These are phyloP conservation scores for Cordyceps militaris DNA, from an alignment of 2,329 filamentous ascomycete genomes.

Conservation along the genomic window DNA sequence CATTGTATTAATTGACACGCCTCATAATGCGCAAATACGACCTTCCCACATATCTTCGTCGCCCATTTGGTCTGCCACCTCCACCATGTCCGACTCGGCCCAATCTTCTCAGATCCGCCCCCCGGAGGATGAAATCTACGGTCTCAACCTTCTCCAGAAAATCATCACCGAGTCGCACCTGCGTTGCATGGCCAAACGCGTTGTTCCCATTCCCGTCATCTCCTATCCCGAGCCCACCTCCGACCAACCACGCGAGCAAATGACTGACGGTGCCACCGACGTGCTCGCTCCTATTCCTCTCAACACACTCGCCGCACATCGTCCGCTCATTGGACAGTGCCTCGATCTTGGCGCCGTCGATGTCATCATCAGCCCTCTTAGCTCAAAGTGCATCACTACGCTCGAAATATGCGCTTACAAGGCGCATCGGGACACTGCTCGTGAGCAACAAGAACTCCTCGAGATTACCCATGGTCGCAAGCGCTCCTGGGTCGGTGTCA, in stretches of 20 bases:
- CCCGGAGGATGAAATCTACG: constrained; percentile 45
- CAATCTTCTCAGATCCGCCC: constrained; percentile 34
- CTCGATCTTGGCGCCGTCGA: constrained; percentile 82
- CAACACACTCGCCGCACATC: constrained; percentile 24
- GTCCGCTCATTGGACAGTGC: constrained; percentile 56
- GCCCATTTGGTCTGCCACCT: constrained; percentile 18
- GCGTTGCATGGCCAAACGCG: constrained; percentile 47
- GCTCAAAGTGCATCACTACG: constrained; percentile 63
- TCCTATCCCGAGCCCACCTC: constrained; percentile 29
- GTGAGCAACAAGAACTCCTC: constrained; percentile 64
- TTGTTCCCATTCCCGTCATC: constrained; percentile 50
- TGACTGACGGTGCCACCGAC: constrained; percentile 34
- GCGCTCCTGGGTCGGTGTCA: constrained; percentile 84
- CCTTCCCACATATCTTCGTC: constrained; percentile 8
- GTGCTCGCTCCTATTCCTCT: constrained; percentile 17
- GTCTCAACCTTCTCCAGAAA: constrained; percentile 46
- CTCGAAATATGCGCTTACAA: constrained; percentile 80
- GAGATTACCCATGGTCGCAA: constrained; percentile 71
- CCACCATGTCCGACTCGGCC: constrained; percentile 34
- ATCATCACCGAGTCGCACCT: constrained; percentile 52
- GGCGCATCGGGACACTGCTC: constrained; percentile 66
- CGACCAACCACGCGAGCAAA: constrained; percentile 23
- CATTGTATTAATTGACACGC: constrained; percentile 50
- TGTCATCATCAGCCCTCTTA: constrained; percentile 73
- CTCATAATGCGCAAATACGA: constrained; percentile 40